These are phyloP conservation scores for Paracoccidioides lutzii DNA, from an alignment of 2,329 filamentous ascomycete genomes.

Conservation along the genomic window DNA sequence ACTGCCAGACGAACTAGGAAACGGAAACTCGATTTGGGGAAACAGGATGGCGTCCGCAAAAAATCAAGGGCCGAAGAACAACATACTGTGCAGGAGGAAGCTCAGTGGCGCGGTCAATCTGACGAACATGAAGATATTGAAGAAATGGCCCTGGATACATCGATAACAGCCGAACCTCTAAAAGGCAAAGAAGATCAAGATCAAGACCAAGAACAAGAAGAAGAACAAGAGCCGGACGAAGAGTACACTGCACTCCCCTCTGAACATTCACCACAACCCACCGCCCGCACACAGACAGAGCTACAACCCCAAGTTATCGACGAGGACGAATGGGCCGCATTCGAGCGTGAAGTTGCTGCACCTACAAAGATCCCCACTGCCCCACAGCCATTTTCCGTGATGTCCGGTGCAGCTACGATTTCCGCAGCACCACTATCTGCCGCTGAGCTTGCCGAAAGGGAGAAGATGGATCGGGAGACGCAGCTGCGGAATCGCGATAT, in stretches of 20 bases:
- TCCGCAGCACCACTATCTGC: slow-evolving; percentile 55
- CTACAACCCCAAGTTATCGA: slow-evolving; percentile 37
- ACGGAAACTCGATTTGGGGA: slow-evolving; percentile 37
- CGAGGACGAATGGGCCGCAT: slow-evolving; percentile 75
- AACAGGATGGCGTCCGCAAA: slow-evolving; percentile 31
- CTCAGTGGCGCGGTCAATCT: slow-evolving; percentile 8
- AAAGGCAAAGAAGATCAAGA: not conserved
- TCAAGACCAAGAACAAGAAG: not conserved
- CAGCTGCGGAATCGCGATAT: slow-evolving; percentile 36
- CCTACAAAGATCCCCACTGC: slow-evolving; percentile 25
- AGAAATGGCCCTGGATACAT: not conserved
- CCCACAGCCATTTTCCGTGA: slow-evolving; percentile 16
- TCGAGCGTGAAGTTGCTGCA: slow-evolving; percentile 65
- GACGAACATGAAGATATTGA: not conserved
- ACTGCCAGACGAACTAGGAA: slow-evolving; percentile 35
- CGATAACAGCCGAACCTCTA: slow-evolving; percentile 7
- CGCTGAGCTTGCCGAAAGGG: slow-evolving; percentile 46
- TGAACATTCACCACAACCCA: not conserved
- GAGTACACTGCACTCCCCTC: not conserved
- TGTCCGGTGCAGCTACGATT: slow-evolving; percentile 44
- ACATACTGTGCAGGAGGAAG: slow-evolving; percentile 20
- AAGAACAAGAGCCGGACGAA: slow-evolving; percentile 7
- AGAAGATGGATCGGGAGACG: slow-evolving; percentile 35
- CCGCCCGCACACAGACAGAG: not conserved
- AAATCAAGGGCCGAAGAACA: slow-evolving; percentile 27